phyloP scores from a whole-genome alignment of 441 rosid genomes.

The Populus hybrid region DNA sequence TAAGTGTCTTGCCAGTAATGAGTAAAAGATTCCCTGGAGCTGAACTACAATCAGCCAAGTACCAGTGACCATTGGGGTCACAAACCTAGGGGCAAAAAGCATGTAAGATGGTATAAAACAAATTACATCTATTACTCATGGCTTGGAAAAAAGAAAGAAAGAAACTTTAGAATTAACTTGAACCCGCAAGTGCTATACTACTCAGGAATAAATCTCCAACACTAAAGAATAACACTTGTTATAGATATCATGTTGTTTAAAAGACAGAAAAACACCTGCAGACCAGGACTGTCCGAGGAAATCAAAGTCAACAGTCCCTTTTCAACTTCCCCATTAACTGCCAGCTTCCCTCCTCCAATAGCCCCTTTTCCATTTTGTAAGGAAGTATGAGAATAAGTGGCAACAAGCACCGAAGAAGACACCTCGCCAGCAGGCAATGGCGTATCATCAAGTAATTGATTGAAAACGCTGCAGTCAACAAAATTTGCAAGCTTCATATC shows the following conservation, averaged over 20 bases:
- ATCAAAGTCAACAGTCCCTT: constrained; percentile 85
- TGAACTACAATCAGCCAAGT: constrained; percentile 74
- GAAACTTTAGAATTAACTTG: neutral
- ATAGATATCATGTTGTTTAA: neutral
- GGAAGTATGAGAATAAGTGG: constrained; percentile 58
- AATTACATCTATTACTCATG: neutral
- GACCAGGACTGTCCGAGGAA: constrained; percentile 74
- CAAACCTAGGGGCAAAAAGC: constrained; percentile 58
- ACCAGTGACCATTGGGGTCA: constrained; percentile 96
- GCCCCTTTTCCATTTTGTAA: constrained; percentile 73
- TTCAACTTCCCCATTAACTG: constrained; percentile 66
- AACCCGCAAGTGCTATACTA: constrained; percentile 11
- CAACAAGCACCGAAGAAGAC: constrained; percentile 82
- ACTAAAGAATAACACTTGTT: constrained; percentile 4
- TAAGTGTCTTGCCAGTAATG: constrained; percentile 94
- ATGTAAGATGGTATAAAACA: neutral
- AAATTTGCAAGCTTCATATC: constrained; percentile 16
- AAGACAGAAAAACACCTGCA: constrained; percentile 53
- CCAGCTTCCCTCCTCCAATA: constrained; percentile 64
- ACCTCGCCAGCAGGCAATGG: constrained; percentile 87
- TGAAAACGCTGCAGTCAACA: constrained; percentile 67
- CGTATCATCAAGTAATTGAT: constrained; percentile 84
- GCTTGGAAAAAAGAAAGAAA: neutral
- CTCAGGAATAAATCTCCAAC: constrained; percentile 8
- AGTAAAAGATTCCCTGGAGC: constrained; percentile 75